Percentiles rank a stretch among this genome's conserved stretches.
These are phyloP conservation scores for Linnemannia zychae DNA, from an alignment of 192 early-diverging fungal species.

Conservation along the genomic window DNA sequence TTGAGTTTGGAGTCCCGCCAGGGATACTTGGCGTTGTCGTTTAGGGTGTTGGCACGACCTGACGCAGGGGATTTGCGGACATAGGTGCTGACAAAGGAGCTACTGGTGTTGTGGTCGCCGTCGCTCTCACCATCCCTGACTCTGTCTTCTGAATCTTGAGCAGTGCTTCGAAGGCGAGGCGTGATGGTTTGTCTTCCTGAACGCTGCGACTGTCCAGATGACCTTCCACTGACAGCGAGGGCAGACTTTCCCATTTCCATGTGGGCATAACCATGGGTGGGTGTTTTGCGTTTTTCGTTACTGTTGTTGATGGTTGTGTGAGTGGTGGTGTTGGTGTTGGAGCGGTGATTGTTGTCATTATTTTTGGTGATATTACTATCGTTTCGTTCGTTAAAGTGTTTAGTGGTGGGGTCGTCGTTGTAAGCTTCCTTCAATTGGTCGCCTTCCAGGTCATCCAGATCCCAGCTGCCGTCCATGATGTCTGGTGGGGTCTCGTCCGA, in stretches of 20 bases:
- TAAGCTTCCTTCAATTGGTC: conserved; percentile 8
- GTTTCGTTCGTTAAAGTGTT: conserved; percentile 35
- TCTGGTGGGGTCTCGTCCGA: conserved; percentile 50
- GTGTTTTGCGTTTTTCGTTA: conserved; percentile 7
- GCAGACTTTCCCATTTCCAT: conserved; percentile 16
- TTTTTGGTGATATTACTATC: conserved; percentile 44
- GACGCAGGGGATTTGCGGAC: conserved; percentile 11
- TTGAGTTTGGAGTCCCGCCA: conserved; percentile 42
- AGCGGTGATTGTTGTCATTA: conserved; percentile 17
- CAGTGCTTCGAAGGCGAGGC: not conserved
- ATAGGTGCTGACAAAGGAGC: conserved; percentile 11
- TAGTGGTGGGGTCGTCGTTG: conserved; percentile 1
- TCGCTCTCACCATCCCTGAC: not conserved
- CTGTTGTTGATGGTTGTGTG: conserved; percentile 13
- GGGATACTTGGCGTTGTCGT: conserved; percentile 23
- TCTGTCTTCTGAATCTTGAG: not conserved
- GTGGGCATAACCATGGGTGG: conserved; percentile 34
- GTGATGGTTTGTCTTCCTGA: not conserved
- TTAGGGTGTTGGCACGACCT: not conserved
- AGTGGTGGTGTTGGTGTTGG: not conserved
- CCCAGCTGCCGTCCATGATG: conserved; percentile 48
- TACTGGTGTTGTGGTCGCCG: conserved; percentile 8
- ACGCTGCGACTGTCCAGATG: not conserved
- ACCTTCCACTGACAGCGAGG: not conserved
- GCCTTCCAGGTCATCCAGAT: conserved; percentile 35